These are phyloP conservation scores for Nannizziopsis barbatae DNA, from an alignment of 2,329 filamentous ascomycete species.

Conservation along the genomic window DNA sequence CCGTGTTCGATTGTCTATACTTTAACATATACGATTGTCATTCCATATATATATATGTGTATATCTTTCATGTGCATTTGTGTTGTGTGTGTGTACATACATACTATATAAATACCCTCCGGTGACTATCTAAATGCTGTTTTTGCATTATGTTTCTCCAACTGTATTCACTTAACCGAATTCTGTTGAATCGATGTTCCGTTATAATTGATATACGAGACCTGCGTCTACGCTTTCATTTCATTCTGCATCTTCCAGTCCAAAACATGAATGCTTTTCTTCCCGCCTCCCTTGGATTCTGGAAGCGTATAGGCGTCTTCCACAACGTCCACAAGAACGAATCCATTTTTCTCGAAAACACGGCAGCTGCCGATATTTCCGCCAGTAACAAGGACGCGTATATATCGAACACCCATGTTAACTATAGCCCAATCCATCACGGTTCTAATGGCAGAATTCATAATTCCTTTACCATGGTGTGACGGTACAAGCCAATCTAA, in stretches of 20 bases:
- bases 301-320: constrained; percentile 1
- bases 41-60: no score
- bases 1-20: no score
- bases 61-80: no score
- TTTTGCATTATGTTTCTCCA: no score
- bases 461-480: constrained; percentile 13
- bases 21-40: no score
- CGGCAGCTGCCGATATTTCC: constrained; percentile 12
- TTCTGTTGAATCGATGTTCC: no score
- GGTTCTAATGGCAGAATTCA: constrained; percentile 4
- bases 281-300: constrained; percentile 11
- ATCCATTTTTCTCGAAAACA: constrained; percentile 12
- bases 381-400: constrained; percentile 1
- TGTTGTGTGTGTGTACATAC: no score
- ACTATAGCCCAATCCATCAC: constrained; percentile 9
- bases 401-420: constrained; percentile 10
- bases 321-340: background rate
- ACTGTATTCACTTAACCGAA: no score
- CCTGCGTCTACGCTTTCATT: no score
- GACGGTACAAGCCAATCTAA: constrained; percentile 10
- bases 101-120: no score
- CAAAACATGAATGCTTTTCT: constrained; percentile 3
- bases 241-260: background rate
- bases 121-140: no score
- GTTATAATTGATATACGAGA: no score